Base-by-base conservation (phyloP, 2,329 filamentous ascomycete species). In the Epichloe sp. region DNA sequence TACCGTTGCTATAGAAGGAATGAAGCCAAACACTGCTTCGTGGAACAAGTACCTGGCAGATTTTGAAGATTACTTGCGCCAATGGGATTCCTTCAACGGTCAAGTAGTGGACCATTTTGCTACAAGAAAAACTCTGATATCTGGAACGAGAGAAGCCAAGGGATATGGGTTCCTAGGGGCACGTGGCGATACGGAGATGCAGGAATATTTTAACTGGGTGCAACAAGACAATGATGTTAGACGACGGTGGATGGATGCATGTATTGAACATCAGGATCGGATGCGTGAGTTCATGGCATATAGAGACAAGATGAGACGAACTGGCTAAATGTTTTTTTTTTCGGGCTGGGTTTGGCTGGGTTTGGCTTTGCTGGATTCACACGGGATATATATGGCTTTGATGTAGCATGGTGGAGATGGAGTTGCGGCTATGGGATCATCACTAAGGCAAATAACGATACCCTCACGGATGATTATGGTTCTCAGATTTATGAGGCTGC, bases 171-270 rank as follows among this genome's bases (percentile, higher is more conserved):
- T 77, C 64, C 60, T 79, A 17, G 66, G 67, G 34, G 59, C 65
- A 8, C 62, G 63, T 1, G 63, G 73, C 23, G 68, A 75, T 40
- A 55, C 58, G 1, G 79, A 77, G 0, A 71, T 82, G 23, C 62
- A 70, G 15, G 74, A 77, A 51, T 88, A 88, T 61, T 63, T 79
- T 52, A 68, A 68, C 38, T 79, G 77, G 62, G 66, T 84, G 51
- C 75, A 77, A 56, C 78, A 86, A 63, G 85, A 89, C 60, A 75
- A 80, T 55, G 69, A 71, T 46, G 77, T 86, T 5, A 71, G 81
- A 51, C 71, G 72, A 59, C 73, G 76, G 51, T 88, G 85, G 82
- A 67, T 67, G 34, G 63, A 74, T 8, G 78, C 78, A 7, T 79
- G 76, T 54, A 75, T 79, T 43, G 73, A 73, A 53, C 85, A 89